Conservation (phyloP, 1,139 yeast species). For the Scheffersomyces parashehatae region DNA sequence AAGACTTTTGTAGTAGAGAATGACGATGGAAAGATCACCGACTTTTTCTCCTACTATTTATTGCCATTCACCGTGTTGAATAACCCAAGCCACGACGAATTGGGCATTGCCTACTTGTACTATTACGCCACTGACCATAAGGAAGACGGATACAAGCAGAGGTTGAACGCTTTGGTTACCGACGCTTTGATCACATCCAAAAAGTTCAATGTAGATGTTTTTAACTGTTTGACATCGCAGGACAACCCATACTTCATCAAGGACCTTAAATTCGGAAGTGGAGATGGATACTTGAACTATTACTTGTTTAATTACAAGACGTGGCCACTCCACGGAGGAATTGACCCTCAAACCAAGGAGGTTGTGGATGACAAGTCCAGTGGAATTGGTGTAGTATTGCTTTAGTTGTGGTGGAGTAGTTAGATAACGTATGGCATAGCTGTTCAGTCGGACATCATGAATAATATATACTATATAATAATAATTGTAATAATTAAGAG, state of each 20-base stretch:
- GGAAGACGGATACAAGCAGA: conserved; percentile 43
- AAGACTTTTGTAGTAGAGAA: conserved; percentile 79
- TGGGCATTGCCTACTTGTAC: conserved; percentile 86
- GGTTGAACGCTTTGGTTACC: conserved; percentile 61
- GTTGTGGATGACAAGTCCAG: conserved; percentile 58
- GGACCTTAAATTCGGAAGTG: conserved; percentile 84
- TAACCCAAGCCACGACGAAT: conserved; percentile 60
- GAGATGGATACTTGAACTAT: conserved; percentile 90
- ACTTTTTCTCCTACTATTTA: conserved; percentile 85
- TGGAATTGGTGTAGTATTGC: conserved; percentile 87
- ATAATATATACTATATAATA: too few species aligned
- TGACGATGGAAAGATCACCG: conserved; percentile 69
- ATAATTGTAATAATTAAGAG: too few species aligned
- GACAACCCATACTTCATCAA: conserved; percentile 84
- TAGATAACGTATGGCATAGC: too few species aligned
- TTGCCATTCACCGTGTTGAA: conserved; percentile 85
- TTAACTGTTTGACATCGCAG: conserved; percentile 88
- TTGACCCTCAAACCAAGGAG: conserved; percentile 54
- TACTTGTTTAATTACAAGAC: conserved; percentile 89
- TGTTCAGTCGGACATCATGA: too few species aligned
- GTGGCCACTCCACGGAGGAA: conserved; percentile 79
- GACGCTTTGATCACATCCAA: conserved; percentile 83
- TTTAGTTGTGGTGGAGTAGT: conserved; percentile 30
- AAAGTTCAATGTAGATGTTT: conserved; percentile 73
- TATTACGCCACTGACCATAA: conserved; percentile 77